phyloP scores from a whole-genome alignment of 768 basidiomycete genomes.

The Agrocybe pediades region DNA sequence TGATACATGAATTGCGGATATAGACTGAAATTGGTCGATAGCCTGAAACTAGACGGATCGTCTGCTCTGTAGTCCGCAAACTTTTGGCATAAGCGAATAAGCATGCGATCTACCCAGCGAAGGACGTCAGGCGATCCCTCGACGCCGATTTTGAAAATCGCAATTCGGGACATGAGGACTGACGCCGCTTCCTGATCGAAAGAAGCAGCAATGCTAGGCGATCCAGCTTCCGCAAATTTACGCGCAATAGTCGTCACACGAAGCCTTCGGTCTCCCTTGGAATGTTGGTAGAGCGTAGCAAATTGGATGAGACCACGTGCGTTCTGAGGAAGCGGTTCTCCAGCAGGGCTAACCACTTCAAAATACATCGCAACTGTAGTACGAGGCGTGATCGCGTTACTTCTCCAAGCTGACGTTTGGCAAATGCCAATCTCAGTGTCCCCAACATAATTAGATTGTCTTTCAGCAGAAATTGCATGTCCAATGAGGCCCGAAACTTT shows the following conservation, averaged over 20 bases:
- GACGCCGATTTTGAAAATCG: conserved; percentile 98
- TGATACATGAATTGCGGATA: conserved; percentile 99
- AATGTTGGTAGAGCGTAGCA: conserved; percentile 97
- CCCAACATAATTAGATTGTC: conserved; percentile 95
- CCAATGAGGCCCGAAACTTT: conserved; percentile 98
- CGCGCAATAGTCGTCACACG: conserved; percentile 99
- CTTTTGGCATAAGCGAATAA: conserved; percentile 98
- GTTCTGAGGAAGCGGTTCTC: conserved; percentile 86
- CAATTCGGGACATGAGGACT: conserved; percentile 97
- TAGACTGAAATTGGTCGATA: conserved; percentile 95
- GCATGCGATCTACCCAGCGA: conserved; percentile 97
- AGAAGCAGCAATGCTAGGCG: conserved; percentile 86
- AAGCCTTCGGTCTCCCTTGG: conserved; percentile 91
- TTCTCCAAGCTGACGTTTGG: conserved; percentile 97
- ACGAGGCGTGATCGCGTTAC: conserved; percentile 86
- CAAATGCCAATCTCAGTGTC: conserved; percentile 99
- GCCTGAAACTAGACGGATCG: conserved; percentile 90
- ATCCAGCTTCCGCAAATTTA: conserved; percentile 97
- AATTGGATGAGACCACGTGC: conserved; percentile 97
- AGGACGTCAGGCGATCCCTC: conserved; percentile 97
- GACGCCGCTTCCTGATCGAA: conserved; percentile 99
- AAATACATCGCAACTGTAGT: conserved; percentile 95
- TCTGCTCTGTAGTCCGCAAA: conserved; percentile 99
- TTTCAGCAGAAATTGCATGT: conserved; percentile 95
- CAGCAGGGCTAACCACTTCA: conserved; percentile 97